Percentiles rank a stretch among this genome's conserved stretches.
Conservation (phyloP, 2,329 filamentous ascomycete species). For the Cadophora sp. region DNA sequence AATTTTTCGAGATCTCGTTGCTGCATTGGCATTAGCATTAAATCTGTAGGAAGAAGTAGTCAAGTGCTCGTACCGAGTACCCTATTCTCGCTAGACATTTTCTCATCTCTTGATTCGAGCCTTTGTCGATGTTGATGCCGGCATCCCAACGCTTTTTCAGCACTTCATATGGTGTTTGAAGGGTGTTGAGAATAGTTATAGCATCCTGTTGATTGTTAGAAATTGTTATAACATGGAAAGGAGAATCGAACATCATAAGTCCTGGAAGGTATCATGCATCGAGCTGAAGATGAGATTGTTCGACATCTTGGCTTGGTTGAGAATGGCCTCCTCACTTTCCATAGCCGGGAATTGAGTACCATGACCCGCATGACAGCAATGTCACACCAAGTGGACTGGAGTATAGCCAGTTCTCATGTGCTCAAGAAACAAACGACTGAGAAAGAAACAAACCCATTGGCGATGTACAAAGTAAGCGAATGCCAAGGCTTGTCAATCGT, state of each 20-base stretch:
- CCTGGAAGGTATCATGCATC: conserved; percentile 24
- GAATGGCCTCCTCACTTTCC: background rate
- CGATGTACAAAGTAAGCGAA: background rate
- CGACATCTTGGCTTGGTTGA: background rate
- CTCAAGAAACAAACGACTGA: background rate
- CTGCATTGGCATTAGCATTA: conserved; percentile 18
- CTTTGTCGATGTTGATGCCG: conserved; percentile 72
- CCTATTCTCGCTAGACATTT: conserved; percentile 80
- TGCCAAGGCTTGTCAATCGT: background rate
- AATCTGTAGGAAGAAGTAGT: background rate
- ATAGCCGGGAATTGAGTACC: background rate
- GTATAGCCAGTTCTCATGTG: background rate
- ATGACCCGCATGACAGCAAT: background rate
- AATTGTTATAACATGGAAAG: background rate
- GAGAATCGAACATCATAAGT: conserved; percentile 30
- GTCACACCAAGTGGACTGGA: background rate
- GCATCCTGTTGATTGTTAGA: conserved; percentile 69
- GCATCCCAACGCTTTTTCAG: conserved; percentile 81
- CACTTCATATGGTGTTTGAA: conserved; percentile 86
- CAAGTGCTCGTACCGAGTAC: conserved; percentile 60
- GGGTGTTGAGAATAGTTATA: conserved; percentile 82
- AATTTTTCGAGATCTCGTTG: conserved; percentile 56
- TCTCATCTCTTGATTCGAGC: conserved; percentile 78
- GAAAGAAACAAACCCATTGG: background rate
- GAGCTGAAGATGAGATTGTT: background rate